These are phyloP conservation scores for Ogataea pignaliae DNA, from an alignment of 805 yeast species.

Conservation along the genomic window DNA sequence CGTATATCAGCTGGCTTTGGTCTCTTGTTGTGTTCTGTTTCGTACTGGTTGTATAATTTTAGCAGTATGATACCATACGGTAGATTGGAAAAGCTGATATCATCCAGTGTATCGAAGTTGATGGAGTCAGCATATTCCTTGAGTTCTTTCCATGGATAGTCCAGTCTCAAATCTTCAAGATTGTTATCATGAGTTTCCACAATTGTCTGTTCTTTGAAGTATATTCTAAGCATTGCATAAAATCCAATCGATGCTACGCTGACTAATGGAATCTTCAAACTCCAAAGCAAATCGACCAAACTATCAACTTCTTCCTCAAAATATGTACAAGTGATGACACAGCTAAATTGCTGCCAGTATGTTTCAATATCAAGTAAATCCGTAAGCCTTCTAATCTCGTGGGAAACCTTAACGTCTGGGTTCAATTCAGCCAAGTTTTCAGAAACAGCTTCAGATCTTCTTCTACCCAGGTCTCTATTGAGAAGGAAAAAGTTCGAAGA, in stretches of 20 bases:
- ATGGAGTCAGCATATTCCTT: constrained; percentile 44
- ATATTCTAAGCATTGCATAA: constrained; percentile 54
- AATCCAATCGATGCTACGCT: constrained; percentile 54
- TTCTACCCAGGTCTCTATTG: constrained; percentile 38
- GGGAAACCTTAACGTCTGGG: constrained; percentile 45
- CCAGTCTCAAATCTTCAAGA: constrained; percentile 62
- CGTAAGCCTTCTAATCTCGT: constrained; percentile 9
- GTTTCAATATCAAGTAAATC: constrained; percentile 8
- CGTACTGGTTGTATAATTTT: constrained; percentile 47
- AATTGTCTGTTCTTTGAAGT: constrained; percentile 56
- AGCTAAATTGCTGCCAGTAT: constrained; percentile 46
- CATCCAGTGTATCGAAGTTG: constrained; percentile 42
- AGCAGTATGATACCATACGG: constrained; percentile 66
- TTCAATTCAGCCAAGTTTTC: constrained; percentile 52
- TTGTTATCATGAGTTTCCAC: constrained; percentile 67
- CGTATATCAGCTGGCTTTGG: constrained; percentile 23
- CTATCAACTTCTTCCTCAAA: constrained; percentile 4
- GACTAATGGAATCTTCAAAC: constrained; percentile 49
- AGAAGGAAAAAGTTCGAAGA: constrained; percentile 60
- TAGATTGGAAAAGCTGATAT: constrained; percentile 50
- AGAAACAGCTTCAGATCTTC: constrained; percentile 37
- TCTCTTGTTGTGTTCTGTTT: constrained; percentile 13
- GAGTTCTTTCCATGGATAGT: constrained; percentile 69
- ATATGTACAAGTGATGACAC: constrained; percentile 39
- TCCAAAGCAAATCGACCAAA: constrained; percentile 38